Evolutionary conservation across 805 yeast species (phyloP), one percentile per base, ranked within the genome.

Genomic region (Starmerella bombicola): DNA sequence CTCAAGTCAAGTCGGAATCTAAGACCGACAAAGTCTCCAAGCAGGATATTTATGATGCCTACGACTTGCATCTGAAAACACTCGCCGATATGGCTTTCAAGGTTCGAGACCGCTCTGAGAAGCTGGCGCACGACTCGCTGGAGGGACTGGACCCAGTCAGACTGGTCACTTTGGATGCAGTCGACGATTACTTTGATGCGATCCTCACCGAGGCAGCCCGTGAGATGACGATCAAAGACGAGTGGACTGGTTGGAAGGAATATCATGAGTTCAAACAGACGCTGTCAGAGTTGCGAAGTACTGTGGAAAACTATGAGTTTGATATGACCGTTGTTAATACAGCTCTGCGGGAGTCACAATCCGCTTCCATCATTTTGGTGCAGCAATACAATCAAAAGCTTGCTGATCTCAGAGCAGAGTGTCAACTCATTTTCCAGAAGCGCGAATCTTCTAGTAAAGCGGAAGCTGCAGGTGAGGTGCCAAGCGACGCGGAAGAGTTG

Each of bases 151-250:
- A 38, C 18, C 41, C 49, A 15, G 36, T 46, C n/a, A 52, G 58
- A 20, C 30, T 40, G 36, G 52, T 47, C 8, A 54, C 56, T 1
- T 47, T 54, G 6, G 61, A 53, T 17, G 53, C 56, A 4, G 36
- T 53, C 24, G 56, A 54, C 37, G 57, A 53, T 39, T 50, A 43
- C 43, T 51, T 54, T 33, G 56, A 53, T 21, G 48, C 49, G 13
- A 51, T 50, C 4, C 40, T 53, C 19, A 33, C 37, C 17, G 57
- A 54, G 46, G 52, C 55, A 1, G 52, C 50, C 7, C 46, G 48
- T 13, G 52, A 50, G 20, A 31, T 44, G n/a, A 51, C 46, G 26
- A 44, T 29, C 31, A 43, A 38, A 21, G 43, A 38, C 20, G 54
- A 59, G 52, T 45, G 49, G 36, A 44, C 43, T 18, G 47, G 43